Evolutionary conservation across 2,329 filamentous ascomycete species (phyloP), one percentile per base, ranked within the genome.

Genomic region (Nemania sp.): DNA sequence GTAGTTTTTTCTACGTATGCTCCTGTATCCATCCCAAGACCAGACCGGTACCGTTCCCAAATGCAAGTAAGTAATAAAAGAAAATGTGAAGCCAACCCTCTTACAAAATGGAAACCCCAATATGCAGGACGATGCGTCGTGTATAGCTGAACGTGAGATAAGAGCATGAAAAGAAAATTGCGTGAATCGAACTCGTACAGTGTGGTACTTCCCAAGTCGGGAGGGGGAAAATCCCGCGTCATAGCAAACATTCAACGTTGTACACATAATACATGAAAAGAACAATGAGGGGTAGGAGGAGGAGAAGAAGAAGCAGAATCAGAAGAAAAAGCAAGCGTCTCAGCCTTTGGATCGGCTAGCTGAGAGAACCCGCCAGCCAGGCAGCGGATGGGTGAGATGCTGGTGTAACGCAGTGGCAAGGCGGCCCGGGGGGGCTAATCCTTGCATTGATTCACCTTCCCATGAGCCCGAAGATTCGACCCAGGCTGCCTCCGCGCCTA

Each of bases 201-300:
- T 35, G 46, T 35, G 34, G 58, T 39, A 17, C 40, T 49, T 40
- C 18, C 49, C 13, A 21, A 29, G 15, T 17, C 49, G 43, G 37
- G 29, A 43, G 42, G 17, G 25, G 25, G 25, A 29, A 25, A 40
- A 48, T 12, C 5, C 2, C 15, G 21, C n/a, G 15, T 60, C 60
- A 35, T 63, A 42, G 49, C 45, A 55, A 61, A 52, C 54, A 52
- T 63, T 7, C 58, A 54, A 48, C 59, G 45, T 61, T 42, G 20
- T 39, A 52, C 49, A 55, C 52, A 43, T 51, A 37, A n/a, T n/a
- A n/a, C n/a, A n/a, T n/a, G n/a, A n/a, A n/a, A n/a, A n/a, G n/a
- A n/a, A n/a, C n/a, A n/a, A n/a, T n/a, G n/a, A n/a, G n/a, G n/a
- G n/a, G n/a, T n/a, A n/a, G 25, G 4, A 55, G 39, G 13, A 25